A percentile compares a stretch with the other conserved stretches of the same genome.
Evolutionary conservation across 208 protist species (phyloP).

Genomic region (Phytomonas francai): DNA sequence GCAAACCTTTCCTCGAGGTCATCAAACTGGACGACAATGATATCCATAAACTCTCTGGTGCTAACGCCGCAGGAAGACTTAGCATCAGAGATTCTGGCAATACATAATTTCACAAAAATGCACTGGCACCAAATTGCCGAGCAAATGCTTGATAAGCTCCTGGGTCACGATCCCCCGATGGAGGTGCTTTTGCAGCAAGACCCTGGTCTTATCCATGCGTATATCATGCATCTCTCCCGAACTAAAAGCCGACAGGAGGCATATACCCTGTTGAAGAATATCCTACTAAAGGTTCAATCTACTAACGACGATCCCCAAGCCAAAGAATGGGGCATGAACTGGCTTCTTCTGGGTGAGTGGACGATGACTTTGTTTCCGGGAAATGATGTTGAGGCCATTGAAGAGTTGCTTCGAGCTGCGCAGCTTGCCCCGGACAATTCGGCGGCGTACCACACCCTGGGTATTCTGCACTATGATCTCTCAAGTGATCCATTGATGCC

Average conservation of each 20-base stretch:
- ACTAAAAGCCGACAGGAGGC: constrained; percentile 53
- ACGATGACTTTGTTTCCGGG: constrained; percentile 77
- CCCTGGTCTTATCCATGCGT: constrained; percentile 83
- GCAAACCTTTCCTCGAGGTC: constrained; percentile 82
- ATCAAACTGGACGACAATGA: constrained; percentile 89
- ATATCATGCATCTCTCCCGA: constrained; percentile 67
- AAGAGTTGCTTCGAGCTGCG: constrained; percentile 56
- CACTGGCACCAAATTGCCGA: constrained; percentile 71
- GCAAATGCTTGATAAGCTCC: constrained; percentile 55
- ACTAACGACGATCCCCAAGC: constrained; percentile 25
- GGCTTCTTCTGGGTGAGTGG: constrained; percentile 84
- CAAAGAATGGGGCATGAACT: constrained; percentile 74
- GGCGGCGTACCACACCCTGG: constrained; percentile 75
- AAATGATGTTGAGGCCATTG: constrained; percentile 69
- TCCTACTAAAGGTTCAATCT: constrained; percentile 48
- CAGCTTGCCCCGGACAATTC: constrained; percentile 65
- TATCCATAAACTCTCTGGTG: constrained; percentile 95
- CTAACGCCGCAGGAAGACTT: constrained; percentile 88
- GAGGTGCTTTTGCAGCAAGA: constrained; percentile 49
- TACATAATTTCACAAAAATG: constrained; percentile 76
- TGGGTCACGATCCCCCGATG: constrained; percentile 27
- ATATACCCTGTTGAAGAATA: constrained; percentile 51
- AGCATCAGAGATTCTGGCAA: constrained; percentile 94
- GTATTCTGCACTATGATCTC: constrained; percentile 83
- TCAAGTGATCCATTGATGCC: constrained; percentile 58